Percentiles rank a stretch among this genome's conserved stretches.
Evolutionary conservation across 2,329 filamentous ascomycete genomes (phyloP).

Genomic region (Coniochaeta sp.): DNA sequence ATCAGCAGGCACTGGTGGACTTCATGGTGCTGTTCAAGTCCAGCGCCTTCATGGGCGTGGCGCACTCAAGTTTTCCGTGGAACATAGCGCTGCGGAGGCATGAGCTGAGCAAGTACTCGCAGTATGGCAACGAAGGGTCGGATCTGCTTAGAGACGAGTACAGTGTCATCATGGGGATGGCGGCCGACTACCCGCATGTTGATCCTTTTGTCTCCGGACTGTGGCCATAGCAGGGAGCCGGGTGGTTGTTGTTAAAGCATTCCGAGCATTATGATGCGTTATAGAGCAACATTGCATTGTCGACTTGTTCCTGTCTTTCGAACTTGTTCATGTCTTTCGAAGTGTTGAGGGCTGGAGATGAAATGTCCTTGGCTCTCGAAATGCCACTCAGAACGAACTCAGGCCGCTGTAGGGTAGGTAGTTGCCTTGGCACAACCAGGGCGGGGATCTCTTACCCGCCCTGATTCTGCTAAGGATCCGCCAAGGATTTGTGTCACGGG

Average conservation of each 20-base stretch:
- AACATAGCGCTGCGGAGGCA: constrained; percentile 24
- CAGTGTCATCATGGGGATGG: constrained; percentile 24
- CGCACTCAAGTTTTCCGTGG: constrained; percentile 25
- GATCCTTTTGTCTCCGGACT: constrained; percentile 21
- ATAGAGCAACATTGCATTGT: too few relatives aligned
- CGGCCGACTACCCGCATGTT: constrained; percentile 20
- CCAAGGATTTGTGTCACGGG: too few relatives aligned
- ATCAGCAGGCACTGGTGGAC: constrained; percentile 25
- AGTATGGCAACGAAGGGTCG: constrained; percentile 20
- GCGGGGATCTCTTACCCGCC: too few relatives aligned
- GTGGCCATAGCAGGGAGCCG: constrained; percentile 18
- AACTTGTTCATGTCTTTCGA: too few relatives aligned
- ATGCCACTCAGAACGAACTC: too few relatives aligned
- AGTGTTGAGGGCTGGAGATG: too few relatives aligned
- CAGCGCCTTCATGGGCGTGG: constrained; percentile 25
- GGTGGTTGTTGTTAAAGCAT: neutral
- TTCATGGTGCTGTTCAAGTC: constrained; percentile 24
- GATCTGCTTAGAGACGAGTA: constrained; percentile 24
- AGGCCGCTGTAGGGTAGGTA: too few relatives aligned
- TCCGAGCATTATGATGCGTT: too few relatives aligned
- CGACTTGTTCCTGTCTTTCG: too few relatives aligned
- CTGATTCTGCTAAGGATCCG: too few relatives aligned
- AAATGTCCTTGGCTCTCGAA: too few relatives aligned
- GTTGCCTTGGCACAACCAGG: too few relatives aligned
- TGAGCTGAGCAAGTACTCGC: constrained; percentile 20